A percentile compares a stretch with the other conserved stretches of the same genome.
Conservation (phyloP, 352 stramenopile genomes). For the Phytophthora europaea region DNA sequence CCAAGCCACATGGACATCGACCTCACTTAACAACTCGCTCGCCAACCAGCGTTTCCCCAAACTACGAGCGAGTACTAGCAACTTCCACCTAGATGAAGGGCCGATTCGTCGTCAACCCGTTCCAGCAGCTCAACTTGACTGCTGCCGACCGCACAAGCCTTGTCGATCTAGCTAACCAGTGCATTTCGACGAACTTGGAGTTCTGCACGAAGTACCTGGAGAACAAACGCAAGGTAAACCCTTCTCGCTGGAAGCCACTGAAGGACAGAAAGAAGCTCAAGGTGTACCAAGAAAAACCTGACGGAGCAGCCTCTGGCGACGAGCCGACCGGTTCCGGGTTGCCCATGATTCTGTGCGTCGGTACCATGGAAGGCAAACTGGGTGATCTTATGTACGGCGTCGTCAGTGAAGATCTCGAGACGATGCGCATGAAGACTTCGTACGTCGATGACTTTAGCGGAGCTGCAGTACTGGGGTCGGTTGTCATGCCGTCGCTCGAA, state of each 20-base stretch:
- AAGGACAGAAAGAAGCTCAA: conserved; percentile 20
- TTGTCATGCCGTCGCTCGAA: conserved; percentile 24
- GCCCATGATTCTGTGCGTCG: conserved; percentile 21
- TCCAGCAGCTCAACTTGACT: conserved; percentile 6
- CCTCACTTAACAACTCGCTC: not conserved
- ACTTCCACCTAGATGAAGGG: not conserved
- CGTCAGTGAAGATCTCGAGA: conserved; percentile 22
- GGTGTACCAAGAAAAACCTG: conserved; percentile 16
- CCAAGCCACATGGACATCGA: not conserved
- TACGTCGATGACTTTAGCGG: conserved; percentile 35
- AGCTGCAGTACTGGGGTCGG: conserved; percentile 22
- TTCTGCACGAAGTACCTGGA: conserved; percentile 22
- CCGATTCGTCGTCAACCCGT: conserved; percentile 24
- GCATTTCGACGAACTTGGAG: conserved; percentile 8
- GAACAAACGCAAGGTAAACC: conserved; percentile 27
- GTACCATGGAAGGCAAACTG: conserved; percentile 23
- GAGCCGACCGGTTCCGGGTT: conserved; percentile 2
- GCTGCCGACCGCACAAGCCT: not conserved
- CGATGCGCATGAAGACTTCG: conserved; percentile 35
- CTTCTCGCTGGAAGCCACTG: conserved; percentile 17
- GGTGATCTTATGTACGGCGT: conserved; percentile 42
- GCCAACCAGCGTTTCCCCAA: not conserved
- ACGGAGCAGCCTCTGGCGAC: not conserved
- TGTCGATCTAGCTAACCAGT: not conserved
- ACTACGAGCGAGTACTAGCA: not conserved